Base-by-base conservation (phyloP, 345 rosid species). In the Aquilaria sinensis region DNA sequence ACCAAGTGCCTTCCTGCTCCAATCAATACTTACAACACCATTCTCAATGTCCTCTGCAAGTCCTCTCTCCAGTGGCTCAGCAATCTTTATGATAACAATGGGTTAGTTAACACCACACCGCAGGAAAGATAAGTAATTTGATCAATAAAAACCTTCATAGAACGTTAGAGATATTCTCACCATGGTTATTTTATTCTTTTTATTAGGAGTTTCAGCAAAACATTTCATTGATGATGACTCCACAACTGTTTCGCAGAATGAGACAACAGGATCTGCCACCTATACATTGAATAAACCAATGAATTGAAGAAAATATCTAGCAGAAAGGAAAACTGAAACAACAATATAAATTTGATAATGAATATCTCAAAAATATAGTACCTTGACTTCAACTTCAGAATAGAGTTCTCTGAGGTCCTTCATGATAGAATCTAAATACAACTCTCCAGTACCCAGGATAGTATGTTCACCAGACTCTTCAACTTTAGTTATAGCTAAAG, bases 311-410 rank as follows among this genome's bases (percentile, higher is more conserved):
- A 69, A 51, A 63, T 54, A 29, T 46, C 12, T 10, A 33, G 49
- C 29, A 51, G 62, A 69, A 61, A 53, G 43, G 31, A 31, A 49
- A 15, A 47, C 60, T 15, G 29, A 31, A 7, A 5, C 13, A 51
- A 50, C 51, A 31, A 54, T 52, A 52, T 34, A 41, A 63, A 16
- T 11, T 23, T 10, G 58, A 52, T 51, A 64, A 16, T 13, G 45
- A 13, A 56, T 14, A 9, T 23, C 51, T 13, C 23, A 66, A 10
- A 64, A 37, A 65, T 23, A 50, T 60, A 59, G 34, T 74, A 88
- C 99, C 96, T 94, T 94, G 63, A 94, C 99, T 86, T 94, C 99
- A 57, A 90, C 99, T 76, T 94, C 99, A 64, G 99, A 88, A 70
- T 90, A 94, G 56, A 94, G 89, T 78, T 94, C 99, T 74, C 99